These are phyloP conservation scores for Capsicum chinense DNA, from an alignment of 257 asterid genomes.

Conservation along the genomic window DNA sequence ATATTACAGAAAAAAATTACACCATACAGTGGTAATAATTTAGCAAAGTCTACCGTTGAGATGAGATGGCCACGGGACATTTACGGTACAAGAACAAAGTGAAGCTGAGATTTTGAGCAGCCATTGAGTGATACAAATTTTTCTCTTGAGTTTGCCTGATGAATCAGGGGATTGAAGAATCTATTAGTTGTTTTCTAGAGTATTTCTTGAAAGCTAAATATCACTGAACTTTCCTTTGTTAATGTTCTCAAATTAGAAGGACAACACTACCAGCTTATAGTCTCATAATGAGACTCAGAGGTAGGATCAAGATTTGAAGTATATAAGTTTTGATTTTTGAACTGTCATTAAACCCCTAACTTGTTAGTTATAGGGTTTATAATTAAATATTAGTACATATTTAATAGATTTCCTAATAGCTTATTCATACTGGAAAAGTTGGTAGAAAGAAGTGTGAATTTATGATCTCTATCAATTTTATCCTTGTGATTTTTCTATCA, in stretches of 20 bases:
- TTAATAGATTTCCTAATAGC: too few species aligned
- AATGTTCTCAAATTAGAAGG: neutral
- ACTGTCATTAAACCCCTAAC: neutral
- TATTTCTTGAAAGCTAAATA: neutral
- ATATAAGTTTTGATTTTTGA: neutral
- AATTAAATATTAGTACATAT: too few species aligned
- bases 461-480: too few species aligned
- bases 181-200: conserved; percentile 2
- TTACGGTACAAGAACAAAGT: conserved; percentile 69
- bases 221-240: neutral
- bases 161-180: too few species aligned
- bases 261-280: neutral
- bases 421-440: too few species aligned
- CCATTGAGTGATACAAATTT: conserved; percentile 27
- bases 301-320: neutral
- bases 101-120: conserved; percentile 38
- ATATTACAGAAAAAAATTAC: conserved; percentile 40
- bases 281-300: neutral
- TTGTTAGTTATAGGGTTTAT: too few species aligned
- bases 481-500: too few species aligned
- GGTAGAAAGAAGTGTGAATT: too few species aligned
- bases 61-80: conserved; percentile 80
- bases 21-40: conserved; percentile 49
- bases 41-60: conserved; percentile 85
- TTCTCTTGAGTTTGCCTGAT: neutral